Conservation (phyloP, 2,329 filamentous ascomycete genomes). For the Diaporthe longicolla region DNA sequence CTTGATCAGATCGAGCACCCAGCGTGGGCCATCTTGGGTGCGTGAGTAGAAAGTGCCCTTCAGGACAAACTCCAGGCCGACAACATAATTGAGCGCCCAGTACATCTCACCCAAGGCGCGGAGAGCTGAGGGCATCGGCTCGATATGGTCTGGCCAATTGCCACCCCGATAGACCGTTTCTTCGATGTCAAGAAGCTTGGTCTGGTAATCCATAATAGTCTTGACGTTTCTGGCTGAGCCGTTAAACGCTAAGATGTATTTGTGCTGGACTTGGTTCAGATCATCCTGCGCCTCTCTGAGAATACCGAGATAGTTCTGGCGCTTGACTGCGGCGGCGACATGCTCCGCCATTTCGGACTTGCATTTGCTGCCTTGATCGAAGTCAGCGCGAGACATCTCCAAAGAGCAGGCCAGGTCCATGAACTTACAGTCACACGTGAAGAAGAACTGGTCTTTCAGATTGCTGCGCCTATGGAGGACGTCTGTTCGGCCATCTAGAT, state of each 20-base stretch:
- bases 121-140: conserved; percentile 48
- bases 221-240: conserved; percentile 41
- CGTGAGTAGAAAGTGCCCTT: conserved; percentile 46
- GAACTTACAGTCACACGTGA: conserved; percentile 49
- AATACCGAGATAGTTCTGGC: conserved; percentile 37
- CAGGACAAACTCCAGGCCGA: conserved; percentile 48
- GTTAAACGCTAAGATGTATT: conserved; percentile 37
- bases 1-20: conserved; percentile 48
- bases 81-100: conserved; percentile 42
- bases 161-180: conserved; percentile 41
- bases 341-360: conserved; percentile 46
- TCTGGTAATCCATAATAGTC: conserved; percentile 43
- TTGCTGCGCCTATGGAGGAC: conserved; percentile 45
- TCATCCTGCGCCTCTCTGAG: conserved; percentile 44
- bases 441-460: conserved; percentile 47
- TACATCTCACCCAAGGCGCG: conserved; percentile 46
- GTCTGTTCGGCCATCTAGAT: conserved; percentile 48
- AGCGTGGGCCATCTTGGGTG: conserved; percentile 45
- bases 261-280: conserved; percentile 43
- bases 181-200: conserved; percentile 43
- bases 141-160: conserved; percentile 49
- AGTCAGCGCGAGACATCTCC: neutral
- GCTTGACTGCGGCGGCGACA: conserved; percentile 31
- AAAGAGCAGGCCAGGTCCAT: neutral
- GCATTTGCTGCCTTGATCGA: conserved; percentile 46